Evolutionary conservation across 2,329 filamentous ascomycete species (phyloP).

Genomic region (Pseudodiploospora longispora): DNA sequence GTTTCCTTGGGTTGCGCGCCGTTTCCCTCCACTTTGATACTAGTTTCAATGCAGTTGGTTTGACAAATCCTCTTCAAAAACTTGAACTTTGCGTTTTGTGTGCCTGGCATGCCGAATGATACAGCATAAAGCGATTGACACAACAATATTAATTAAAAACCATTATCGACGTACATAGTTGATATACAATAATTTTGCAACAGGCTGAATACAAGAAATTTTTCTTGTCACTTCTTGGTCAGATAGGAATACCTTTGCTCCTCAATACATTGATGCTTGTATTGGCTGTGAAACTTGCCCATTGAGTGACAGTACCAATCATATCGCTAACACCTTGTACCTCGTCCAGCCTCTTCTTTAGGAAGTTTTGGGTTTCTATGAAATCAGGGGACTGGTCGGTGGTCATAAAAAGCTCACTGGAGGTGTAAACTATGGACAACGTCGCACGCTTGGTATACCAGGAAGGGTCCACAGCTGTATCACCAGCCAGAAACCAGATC

Average conservation of each 20-base stretch:
- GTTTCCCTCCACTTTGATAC: background rate
- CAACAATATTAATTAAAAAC: too few species aligned
- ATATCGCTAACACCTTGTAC: slow-evolving; percentile 53
- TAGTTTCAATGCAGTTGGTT: too few species aligned
- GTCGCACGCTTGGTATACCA: slow-evolving; percentile 70
- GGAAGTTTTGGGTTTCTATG: slow-evolving; percentile 68
- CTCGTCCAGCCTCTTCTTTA: slow-evolving; percentile 68
- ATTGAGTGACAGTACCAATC: slow-evolving; percentile 59
- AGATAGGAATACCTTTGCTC: slow-evolving; percentile 82
- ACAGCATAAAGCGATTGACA: too few species aligned
- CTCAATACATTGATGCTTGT: slow-evolving; percentile 74
- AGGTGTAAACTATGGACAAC: slow-evolving; percentile 54
- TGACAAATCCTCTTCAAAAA: too few species aligned
- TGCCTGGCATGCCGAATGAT: too few species aligned
- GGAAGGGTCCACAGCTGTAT: slow-evolving; percentile 69
- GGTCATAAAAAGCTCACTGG: slow-evolving; percentile 88
- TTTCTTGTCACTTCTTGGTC: slow-evolving; percentile 13
- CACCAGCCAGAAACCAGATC: slow-evolving; percentile 81
- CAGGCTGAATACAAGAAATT: too few species aligned
- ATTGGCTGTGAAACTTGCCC: slow-evolving; percentile 72
- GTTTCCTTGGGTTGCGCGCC: too few species aligned
- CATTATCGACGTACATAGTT: too few species aligned
- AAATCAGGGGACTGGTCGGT: slow-evolving; percentile 71
- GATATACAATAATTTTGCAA: too few species aligned
- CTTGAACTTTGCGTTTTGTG: too few species aligned